Conservation (phyloP, 2,329 filamentous ascomycete genomes). For the Rugonectria rugulosa region DNA sequence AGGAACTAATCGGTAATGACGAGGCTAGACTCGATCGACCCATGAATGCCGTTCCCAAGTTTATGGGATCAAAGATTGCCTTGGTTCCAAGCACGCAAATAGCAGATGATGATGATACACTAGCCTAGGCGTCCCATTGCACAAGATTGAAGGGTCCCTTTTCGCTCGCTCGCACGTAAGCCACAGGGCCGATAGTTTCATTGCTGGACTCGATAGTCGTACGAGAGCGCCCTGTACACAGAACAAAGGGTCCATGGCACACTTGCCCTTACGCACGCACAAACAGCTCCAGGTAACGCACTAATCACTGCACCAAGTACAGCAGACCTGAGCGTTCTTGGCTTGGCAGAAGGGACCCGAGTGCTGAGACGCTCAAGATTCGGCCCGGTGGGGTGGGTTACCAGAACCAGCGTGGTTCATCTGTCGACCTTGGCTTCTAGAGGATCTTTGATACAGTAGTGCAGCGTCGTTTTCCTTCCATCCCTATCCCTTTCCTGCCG, state of each 20-base stretch:
- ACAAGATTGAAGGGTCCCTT: not conserved
- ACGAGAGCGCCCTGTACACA: constrained; percentile 1
- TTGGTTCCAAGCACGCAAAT: constrained; percentile 14
- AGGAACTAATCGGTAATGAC: not conserved
- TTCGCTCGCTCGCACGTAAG: not conserved
- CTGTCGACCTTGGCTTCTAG: constrained; percentile 6
- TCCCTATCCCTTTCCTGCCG: not conserved
- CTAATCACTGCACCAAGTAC: no score
- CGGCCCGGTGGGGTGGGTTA: not conserved
- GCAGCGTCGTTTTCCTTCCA: not conserved
- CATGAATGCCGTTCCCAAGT: not conserved
- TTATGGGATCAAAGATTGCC: not conserved
- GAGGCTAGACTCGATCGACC: constrained; percentile 3
- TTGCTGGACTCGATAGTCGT: constrained; percentile 11
- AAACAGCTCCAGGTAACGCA: no score
- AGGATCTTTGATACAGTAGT: not conserved
- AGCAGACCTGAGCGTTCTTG: no score
- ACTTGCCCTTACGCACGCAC: not conserved
- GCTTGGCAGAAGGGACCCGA: no score
- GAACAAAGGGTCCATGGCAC: not conserved
- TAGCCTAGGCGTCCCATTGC: not conserved
- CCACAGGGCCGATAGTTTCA: constrained; percentile 10
- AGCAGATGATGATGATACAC: constrained; percentile 1
- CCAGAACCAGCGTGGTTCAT: constrained; percentile 7
- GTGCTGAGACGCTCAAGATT: not conserved